Evolutionary conservation across 1,284 basidiomycete genomes (phyloP).

Genomic region (Sporisorium graminicola): DNA sequence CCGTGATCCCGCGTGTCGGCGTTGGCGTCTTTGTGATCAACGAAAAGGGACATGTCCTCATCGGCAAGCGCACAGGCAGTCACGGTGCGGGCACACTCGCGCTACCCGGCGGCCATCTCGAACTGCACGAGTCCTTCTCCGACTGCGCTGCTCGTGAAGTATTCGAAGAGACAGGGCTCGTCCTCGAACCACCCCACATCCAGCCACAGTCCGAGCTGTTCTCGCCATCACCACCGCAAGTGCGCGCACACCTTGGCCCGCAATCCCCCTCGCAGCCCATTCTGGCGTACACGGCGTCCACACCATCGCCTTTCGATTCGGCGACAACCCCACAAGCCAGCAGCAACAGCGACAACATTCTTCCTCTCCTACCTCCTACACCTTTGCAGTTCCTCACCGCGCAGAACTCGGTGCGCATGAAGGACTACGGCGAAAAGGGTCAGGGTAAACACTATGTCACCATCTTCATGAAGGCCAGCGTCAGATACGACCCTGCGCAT

Average conservation of each 20-base stretch:
- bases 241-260: slow-evolving; percentile 13
- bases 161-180: slow-evolving; percentile 52
- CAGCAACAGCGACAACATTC: neutral
- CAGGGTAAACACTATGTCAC: slow-evolving; percentile 67
- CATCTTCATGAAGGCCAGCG: slow-evolving; percentile 60
- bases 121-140: slow-evolving; percentile 63
- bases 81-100: slow-evolving; percentile 63
- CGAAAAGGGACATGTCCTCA: slow-evolving; percentile 51
- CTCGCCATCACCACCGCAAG: slow-evolving; percentile 5
- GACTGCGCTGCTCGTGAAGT: slow-evolving; percentile 60
- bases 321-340: neutral
- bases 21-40: slow-evolving; percentile 65
- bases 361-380: slow-evolving; percentile 12
- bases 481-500: slow-evolving; percentile 20
- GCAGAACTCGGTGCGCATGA: slow-evolving; percentile 49
- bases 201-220: slow-evolving; percentile 12
- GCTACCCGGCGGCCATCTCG: slow-evolving; percentile 68
- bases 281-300: slow-evolving; percentile 13
- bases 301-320: slow-evolving; percentile 12
- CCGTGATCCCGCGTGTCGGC: slow-evolving; percentile 58
- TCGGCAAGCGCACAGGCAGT: slow-evolving; percentile 63
- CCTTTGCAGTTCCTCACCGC: slow-evolving; percentile 52
- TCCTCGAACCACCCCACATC: slow-evolving; percentile 29
- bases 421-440: slow-evolving; percentile 32
- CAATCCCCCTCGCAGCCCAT: slow-evolving; percentile 22